Evolutionary conservation across 495 filamentous ascomycete species (phyloP).

Genomic region (Penicillium ucsense): DNA sequence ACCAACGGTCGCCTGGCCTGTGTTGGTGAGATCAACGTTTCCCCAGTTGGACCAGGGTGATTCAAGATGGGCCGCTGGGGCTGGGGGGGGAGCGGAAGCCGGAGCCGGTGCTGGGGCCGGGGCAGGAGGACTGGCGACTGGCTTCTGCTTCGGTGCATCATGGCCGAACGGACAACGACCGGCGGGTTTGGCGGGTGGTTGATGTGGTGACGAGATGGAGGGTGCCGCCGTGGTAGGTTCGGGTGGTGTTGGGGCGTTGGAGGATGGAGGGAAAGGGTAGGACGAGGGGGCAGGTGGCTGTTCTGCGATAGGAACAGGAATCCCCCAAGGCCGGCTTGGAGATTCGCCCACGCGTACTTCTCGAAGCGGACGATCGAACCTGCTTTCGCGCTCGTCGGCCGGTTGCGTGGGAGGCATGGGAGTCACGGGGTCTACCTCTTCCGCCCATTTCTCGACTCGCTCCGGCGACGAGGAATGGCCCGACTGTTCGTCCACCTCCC

Average conservation of each 20-base stretch:
- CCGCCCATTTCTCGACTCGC: conserved; percentile 73
- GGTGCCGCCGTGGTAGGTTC: conserved; percentile 8
- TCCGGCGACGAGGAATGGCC: conserved; percentile 38
- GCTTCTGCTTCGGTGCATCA: conserved; percentile 18
- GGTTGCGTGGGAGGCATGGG: conserved; percentile 17
- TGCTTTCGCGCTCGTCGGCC: conserved; percentile 38
- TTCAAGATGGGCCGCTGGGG: background rate
- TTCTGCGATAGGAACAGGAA: conserved; percentile 56
- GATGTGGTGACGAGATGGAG: conserved; percentile 2
- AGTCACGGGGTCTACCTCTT: conserved; percentile 45
- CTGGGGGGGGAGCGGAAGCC: background rate
- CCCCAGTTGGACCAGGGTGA: conserved; percentile 6
- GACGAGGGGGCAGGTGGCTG: conserved; percentile 9
- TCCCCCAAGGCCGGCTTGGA: conserved; percentile 85
- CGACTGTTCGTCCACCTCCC: conserved; percentile 3
- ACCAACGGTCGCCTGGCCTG: background rate
- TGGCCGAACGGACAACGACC: conserved; percentile 45
- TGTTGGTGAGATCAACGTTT: conserved; percentile 1
- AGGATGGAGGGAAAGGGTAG: conserved; percentile 14
- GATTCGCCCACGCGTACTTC: conserved; percentile 83
- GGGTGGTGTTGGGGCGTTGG: conserved; percentile 13
- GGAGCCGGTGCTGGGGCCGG: background rate
- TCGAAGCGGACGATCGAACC: conserved; percentile 71
- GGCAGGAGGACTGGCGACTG: background rate
- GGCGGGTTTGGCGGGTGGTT: conserved; percentile 13